Base-by-base conservation (phyloP, 1,284 basidiomycete genomes). In the Cutaneotrichosporon cavernicola region DNA sequence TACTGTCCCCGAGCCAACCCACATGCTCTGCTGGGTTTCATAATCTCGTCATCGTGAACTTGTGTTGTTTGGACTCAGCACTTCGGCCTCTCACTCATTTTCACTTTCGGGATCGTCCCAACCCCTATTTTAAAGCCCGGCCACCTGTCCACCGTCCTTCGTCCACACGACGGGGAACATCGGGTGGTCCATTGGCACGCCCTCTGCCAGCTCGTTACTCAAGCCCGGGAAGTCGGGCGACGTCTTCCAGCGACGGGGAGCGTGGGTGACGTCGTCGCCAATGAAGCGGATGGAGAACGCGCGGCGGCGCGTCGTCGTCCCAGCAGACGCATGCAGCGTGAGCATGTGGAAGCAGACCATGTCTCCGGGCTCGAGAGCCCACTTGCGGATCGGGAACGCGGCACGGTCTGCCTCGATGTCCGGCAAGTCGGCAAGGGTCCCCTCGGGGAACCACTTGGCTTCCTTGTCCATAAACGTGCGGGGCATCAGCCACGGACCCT, bases 391-490 rank as follows among this genome's bases (percentile, higher is more conserved):
- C 5, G 47, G 49, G 51, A 58, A 66, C 22, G 38, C 34, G 26
- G 2, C 49, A 5, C 65, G 49, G 36, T 61, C 56, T 4, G 36
- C 58, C 56, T 67, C 66, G n/a, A 67, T 65, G 18, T 65, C 63
- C 0, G 66, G 66, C 14, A 67, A 52, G 43, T 67, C 66, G 36
- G 63, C 61, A 2, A 67, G 58, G 0, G 26, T 31, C 36, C 66
- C 66, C 38, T 67, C 66, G 22, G 66, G 66, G 61, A 67, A 67
- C 66, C 66, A 67, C 43, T 61, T 58, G 14, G 66, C 66, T 51
- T 63, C 55, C 50, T 67, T 67, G 58, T 67, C 66, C 66, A 63
- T 67, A 21, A 67, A 67, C 16, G 66, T 65, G 16, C 66, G 58
- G 26, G 66, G 66, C 58, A 67, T 62, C 34, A 67, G 61, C 66